Conservation (phyloP, 805 yeast genomes). For the Kazachstania taianensis region DNA sequence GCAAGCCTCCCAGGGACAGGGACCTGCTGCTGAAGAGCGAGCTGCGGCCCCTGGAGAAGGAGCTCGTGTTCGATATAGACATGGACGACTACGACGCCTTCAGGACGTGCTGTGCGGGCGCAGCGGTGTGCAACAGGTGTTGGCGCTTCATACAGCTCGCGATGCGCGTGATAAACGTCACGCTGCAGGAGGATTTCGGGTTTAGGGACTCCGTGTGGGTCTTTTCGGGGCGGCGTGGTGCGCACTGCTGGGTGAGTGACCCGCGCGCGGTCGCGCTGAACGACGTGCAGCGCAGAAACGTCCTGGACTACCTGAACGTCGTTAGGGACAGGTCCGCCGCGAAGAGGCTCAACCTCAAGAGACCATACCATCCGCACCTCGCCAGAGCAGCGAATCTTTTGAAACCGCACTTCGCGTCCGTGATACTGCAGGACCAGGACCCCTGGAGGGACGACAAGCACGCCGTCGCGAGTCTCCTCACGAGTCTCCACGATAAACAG, state of each 20-base stretch:
- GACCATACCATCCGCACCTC: slow-evolving; percentile 87
- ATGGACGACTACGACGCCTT: slow-evolving; percentile 91
- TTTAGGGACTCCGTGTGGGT: slow-evolving; percentile 85
- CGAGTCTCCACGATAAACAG: slow-evolving; percentile 53
- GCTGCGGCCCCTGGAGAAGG: slow-evolving; percentile 75
- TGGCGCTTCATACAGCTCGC: slow-evolving; percentile 91
- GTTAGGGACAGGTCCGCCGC: slow-evolving; percentile 41
- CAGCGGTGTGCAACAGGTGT: slow-evolving; percentile 77
- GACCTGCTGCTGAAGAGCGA: slow-evolving; percentile 66
- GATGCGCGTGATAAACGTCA: slow-evolving; percentile 57
- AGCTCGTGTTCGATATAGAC: slow-evolving; percentile 92
- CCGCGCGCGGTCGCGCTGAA: slow-evolving; percentile 62
- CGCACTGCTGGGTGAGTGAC: slow-evolving; percentile 97
- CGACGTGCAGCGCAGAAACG: slow-evolving; percentile 64
- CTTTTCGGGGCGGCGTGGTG: slow-evolving; percentile 97
- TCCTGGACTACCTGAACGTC: slow-evolving; percentile 78
- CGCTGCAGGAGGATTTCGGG: slow-evolving; percentile 82
- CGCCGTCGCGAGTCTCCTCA: slow-evolving; percentile 45
- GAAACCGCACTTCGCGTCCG: slow-evolving; percentile 49
- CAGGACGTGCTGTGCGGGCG: slow-evolving; percentile 86
- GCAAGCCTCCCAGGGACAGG: slow-evolving; percentile 78
- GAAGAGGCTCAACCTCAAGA: slow-evolving; percentile 44
- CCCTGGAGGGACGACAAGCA: slow-evolving; percentile 62
- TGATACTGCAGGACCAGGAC: slow-evolving; percentile 72
- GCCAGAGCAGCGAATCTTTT: slow-evolving; percentile 64